Conservation (phyloP, 352 stramenopile species). For the Phytophthora sansomeana region DNA sequence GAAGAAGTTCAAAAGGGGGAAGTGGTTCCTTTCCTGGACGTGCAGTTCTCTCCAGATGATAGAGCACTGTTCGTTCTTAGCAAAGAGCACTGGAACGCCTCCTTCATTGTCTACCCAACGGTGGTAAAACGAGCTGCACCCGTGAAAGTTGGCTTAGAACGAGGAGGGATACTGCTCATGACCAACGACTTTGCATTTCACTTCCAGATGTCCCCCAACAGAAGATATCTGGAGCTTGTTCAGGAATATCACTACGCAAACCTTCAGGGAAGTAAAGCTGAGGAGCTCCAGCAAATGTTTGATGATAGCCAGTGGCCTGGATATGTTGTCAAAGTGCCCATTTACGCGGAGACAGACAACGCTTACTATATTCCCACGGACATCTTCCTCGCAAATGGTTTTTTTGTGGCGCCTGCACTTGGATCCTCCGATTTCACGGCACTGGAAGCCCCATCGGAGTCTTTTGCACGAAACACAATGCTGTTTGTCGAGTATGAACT, state of each 20-base stretch:
- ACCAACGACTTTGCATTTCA: constrained; percentile 75
- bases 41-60: constrained; percentile 41
- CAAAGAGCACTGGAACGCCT: constrained; percentile 67
- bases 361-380: constrained; percentile 60
- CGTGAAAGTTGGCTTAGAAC: constrained; percentile 47
- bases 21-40: constrained; percentile 48
- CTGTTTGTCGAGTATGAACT: constrained; percentile 83
- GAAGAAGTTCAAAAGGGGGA: constrained; percentile 28
- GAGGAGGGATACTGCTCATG: constrained; percentile 62
- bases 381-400: constrained; percentile 71
- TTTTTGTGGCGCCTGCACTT: constrained; percentile 72
- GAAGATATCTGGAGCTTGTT: constrained; percentile 54
- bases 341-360: constrained; percentile 69
- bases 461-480: constrained; percentile 77
- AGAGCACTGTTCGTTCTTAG: constrained; percentile 56
- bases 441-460: constrained; percentile 44
- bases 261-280: constrained; percentile 39
- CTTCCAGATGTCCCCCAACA: constrained; percentile 54
- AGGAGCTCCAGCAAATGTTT: constrained; percentile 65
- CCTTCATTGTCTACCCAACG: constrained; percentile 78
- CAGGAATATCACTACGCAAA: constrained; percentile 65
- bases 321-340: constrained; percentile 58
- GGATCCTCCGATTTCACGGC: constrained; percentile 32
- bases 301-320: constrained; percentile 74
- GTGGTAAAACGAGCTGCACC: constrained; percentile 66